phyloP scores from a whole-genome alignment of 2,329 filamentous ascomycete species.

The Helotiales sp. region DNA sequence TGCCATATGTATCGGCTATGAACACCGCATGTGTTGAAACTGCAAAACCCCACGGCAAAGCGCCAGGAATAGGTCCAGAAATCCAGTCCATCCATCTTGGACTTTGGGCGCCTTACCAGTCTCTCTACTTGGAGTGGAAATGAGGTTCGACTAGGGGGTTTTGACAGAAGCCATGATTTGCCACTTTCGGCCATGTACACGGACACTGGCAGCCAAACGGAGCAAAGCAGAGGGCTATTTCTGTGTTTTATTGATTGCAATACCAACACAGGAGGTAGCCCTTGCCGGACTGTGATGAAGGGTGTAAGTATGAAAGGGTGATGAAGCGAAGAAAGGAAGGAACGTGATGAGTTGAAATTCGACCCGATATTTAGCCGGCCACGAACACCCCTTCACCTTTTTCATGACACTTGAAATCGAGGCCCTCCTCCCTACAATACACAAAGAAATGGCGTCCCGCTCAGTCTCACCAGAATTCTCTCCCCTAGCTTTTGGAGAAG shows the following conservation, averaged over 20 bases:
- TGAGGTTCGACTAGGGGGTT: background rate
- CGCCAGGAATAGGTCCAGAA: too few species aligned
- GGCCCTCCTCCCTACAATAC: background rate
- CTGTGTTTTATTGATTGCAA: slow-evolving; percentile 5
- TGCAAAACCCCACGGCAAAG: background rate
- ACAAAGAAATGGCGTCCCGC: slow-evolving; percentile 38
- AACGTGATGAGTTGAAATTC: background rate
- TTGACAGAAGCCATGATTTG: background rate
- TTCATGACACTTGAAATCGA: background rate
- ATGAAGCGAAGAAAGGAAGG: slow-evolving; percentile 1
- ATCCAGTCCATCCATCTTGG: background rate
- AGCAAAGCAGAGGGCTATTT: background rate
- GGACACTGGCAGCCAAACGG: background rate
- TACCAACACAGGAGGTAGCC: background rate
- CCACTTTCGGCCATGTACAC: background rate
- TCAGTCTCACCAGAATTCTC: slow-evolving; percentile 42
- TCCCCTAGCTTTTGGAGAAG: slow-evolving; percentile 53
- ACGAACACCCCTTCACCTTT: background rate
- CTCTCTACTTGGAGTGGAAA: background rate
- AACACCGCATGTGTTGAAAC: background rate
- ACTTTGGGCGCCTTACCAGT: background rate
- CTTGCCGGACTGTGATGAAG: background rate
- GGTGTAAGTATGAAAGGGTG: background rate
- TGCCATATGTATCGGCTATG: background rate
- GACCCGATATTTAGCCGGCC: slow-evolving; percentile 5